Percentiles rank a stretch among this genome's conserved stretches.
Evolutionary conservation across 2,329 filamentous ascomycete genomes (phyloP).

Genomic region (Colletotrichum cereale): DNA sequence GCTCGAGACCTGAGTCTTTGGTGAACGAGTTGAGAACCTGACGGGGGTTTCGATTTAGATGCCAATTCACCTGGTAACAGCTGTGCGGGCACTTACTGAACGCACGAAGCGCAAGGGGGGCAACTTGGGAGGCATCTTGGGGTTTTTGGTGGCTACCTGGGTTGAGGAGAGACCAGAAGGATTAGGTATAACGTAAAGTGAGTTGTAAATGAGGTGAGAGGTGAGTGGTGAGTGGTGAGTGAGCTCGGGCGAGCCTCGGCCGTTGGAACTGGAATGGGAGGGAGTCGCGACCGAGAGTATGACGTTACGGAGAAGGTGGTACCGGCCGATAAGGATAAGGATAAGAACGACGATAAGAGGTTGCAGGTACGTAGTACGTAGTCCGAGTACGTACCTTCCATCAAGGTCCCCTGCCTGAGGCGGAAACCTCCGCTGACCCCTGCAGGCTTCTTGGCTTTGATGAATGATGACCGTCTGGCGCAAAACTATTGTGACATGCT

Average conservation of each 20-base stretch:
- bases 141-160: background rate
- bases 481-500: slow-evolving; percentile 24
- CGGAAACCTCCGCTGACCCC: slow-evolving; percentile 32
- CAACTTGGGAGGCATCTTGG: slow-evolving; percentile 37
- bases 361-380: background rate
- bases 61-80: background rate
- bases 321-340: background rate
- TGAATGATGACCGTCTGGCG: slow-evolving; percentile 30
- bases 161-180: background rate
- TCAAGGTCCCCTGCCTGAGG: slow-evolving; percentile 23
- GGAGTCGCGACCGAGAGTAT: slow-evolving; percentile 9
- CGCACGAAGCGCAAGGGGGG: slow-evolving; percentile 54
- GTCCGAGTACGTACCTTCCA: no score
- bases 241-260: slow-evolving; percentile 33
- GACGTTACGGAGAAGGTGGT: slow-evolving; percentile 7
- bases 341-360: background rate
- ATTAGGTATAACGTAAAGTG: background rate
- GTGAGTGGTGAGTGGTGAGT: background rate
- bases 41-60: slow-evolving; percentile 13
- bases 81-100: slow-evolving; percentile 62
- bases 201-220: background rate
- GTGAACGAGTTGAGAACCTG: slow-evolving; percentile 90
- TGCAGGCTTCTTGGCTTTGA: slow-evolving; percentile 12
- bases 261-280: slow-evolving; percentile 6
- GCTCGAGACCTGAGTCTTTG: slow-evolving; percentile 87